These are phyloP conservation scores for Apocynum venetum DNA, from an alignment of 257 asterid species.

Conservation along the genomic window DNA sequence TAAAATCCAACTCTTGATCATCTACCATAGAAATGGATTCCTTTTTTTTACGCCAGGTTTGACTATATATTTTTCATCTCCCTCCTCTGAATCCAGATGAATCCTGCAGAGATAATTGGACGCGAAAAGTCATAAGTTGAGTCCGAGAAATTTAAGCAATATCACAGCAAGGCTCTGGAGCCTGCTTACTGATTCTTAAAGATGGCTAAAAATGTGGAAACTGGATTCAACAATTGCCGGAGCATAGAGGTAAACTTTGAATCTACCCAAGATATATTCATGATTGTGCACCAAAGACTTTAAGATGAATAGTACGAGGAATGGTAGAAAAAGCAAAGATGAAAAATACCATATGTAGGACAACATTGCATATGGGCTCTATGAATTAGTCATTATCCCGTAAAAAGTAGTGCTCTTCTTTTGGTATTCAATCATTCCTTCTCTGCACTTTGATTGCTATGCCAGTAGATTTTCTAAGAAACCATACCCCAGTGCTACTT, in stretches of 20 bases:
- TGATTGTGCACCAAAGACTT: constrained; percentile 40
- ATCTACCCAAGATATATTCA: constrained; percentile 25
- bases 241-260: constrained; percentile 24
- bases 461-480: constrained; percentile 9
- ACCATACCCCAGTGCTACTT: constrained; percentile 17
- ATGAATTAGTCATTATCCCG: constrained; percentile 32
- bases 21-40: not conserved
- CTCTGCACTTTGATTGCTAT: constrained; percentile 21
- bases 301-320: constrained; percentile 34
- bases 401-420: constrained; percentile 36
- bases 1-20: not conserved
- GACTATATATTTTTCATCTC: not conserved
- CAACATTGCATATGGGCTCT: constrained; percentile 49
- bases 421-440: constrained; percentile 47
- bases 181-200: constrained; percentile 4
- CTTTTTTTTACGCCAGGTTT: not conserved
- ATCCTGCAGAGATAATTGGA: no score
- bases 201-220: constrained; percentile 7
- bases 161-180: not conserved
- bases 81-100: not conserved
- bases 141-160: not conserved
- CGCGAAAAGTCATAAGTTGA: no score
- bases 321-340: constrained; percentile 37
- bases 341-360: constrained; percentile 34
- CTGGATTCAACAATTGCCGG: constrained; percentile 7